Conservation (phyloP, 2,329 filamentous ascomycete genomes). For the Chaetomium strumarium region DNA sequence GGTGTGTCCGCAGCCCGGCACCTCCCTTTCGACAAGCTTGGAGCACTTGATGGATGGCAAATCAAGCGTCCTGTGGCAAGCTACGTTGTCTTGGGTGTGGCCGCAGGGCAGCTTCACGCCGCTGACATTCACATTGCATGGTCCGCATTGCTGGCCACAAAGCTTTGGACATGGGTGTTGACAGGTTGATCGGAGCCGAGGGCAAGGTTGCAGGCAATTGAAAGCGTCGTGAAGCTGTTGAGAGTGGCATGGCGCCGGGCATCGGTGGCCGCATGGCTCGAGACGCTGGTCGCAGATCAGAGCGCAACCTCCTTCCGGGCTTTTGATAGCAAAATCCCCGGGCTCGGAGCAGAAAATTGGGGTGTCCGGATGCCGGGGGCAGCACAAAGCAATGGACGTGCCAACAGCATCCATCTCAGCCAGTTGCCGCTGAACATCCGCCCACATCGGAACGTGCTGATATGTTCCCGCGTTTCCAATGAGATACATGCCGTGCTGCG, state of each 20-base stretch:
- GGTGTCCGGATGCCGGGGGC: conserved; percentile 53
- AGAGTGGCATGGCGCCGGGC: conserved; percentile 42
- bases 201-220: conserved; percentile 41
- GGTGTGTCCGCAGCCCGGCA: conserved; percentile 52
- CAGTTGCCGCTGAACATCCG: conserved; percentile 50
- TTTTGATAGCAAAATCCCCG: conserved; percentile 50
- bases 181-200: conserved; percentile 37
- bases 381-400: conserved; percentile 46
- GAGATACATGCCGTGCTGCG: conserved; percentile 64
- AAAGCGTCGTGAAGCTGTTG: conserved; percentile 41
- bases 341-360: conserved; percentile 45
- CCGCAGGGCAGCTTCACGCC: conserved; percentile 36
- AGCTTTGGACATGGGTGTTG: conserved; percentile 37
- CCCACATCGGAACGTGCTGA: conserved; percentile 56
- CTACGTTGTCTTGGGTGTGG: conserved; percentile 27
- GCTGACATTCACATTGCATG: conserved; percentile 32
- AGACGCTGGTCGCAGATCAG: conserved; percentile 45
- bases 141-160: conserved; percentile 40
- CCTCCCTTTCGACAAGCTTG: conserved; percentile 37
- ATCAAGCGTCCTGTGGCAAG: conserved; percentile 34
- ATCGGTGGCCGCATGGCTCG: conserved; percentile 41
- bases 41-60: conserved; percentile 43
- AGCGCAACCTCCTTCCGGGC: conserved; percentile 59
- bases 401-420: conserved; percentile 42
- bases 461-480: conserved; percentile 61